phyloP scores from a whole-genome alignment of 129 eudicot species.

The Solidago caesia region DNA sequence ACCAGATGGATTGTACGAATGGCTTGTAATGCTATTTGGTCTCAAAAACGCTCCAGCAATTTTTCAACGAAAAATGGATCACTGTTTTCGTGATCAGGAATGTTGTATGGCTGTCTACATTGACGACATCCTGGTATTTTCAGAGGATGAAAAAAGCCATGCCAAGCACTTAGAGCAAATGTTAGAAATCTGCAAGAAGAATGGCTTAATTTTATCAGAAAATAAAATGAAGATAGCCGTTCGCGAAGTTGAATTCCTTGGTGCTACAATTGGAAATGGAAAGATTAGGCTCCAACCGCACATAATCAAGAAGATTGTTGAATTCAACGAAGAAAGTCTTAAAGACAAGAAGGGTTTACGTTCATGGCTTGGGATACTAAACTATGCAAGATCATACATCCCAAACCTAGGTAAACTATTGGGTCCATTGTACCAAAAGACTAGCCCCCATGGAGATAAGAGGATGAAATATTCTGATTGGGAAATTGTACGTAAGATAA shows the following conservation, averaged over 20 bases:
- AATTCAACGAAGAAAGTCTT: not conserved
- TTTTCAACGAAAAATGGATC: constrained; percentile 2
- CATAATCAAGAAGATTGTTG: not conserved
- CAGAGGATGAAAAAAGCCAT: not conserved
- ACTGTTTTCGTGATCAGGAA: not conserved
- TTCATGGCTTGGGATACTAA: not conserved
- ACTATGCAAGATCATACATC: not conserved
- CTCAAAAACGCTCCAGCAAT: not conserved
- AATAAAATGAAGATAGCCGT: not conserved
- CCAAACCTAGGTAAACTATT: not conserved
- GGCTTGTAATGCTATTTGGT: not conserved
- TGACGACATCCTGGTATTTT: not conserved
- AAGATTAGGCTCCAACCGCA: not conserved
- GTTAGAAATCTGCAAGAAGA: not conserved
- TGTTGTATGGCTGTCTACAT: not conserved
- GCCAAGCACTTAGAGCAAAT: not conserved
- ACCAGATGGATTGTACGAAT: not conserved
- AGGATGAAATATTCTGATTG: not conserved
- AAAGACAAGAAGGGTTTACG: not conserved
- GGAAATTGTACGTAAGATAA: not conserved
- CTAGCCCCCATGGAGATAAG: not conserved
- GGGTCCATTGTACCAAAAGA: not conserved
- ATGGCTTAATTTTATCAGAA: not conserved
- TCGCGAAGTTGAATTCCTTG: not conserved
- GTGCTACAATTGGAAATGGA: not conserved